These are phyloP conservation scores for Lathyrus aphaca DNA, from an alignment of 306 rosid genomes.

Conservation along the genomic window DNA sequence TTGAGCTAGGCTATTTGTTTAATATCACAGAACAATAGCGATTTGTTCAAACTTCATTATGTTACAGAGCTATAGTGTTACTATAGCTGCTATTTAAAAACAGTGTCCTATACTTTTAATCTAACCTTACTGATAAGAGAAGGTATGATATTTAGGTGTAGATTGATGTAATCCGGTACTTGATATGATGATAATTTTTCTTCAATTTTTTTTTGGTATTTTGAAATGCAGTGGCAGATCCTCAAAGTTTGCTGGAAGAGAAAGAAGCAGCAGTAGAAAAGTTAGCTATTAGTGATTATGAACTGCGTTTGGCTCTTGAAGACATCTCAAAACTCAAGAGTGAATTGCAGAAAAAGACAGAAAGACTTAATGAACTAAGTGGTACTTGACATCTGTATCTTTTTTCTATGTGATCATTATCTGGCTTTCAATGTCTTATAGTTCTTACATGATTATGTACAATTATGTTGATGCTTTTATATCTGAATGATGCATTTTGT, in stretches of 20 bases:
- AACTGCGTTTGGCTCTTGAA: slow-evolving; percentile 91
- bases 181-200: slow-evolving; percentile 18
- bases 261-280: slow-evolving; percentile 82
- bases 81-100: not conserved
- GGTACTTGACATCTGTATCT: slow-evolving; percentile 50
- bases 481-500: slow-evolving; percentile 8
- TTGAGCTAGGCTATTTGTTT: no score
- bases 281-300: slow-evolving; percentile 86
- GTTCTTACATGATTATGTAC: slow-evolving; percentile 20
- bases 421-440: slow-evolving; percentile 17
- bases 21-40: not conserved
- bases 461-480: slow-evolving; percentile 8
- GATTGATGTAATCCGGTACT: not conserved
- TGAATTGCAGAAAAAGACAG: slow-evolving; percentile 71
- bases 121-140: not conserved
- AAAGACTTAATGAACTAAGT: slow-evolving; percentile 41
- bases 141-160: slow-evolving; percentile 6
- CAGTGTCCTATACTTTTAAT: not conserved
- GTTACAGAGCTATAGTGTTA: not conserved
- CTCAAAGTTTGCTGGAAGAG: slow-evolving; percentile 87
- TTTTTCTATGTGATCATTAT: slow-evolving; percentile 25
- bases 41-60: not conserved
- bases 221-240: slow-evolving; percentile 81
- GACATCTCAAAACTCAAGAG: slow-evolving; percentile 69
- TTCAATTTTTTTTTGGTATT: slow-evolving; percentile 29